Evolutionary conservation across 2,329 filamentous ascomycete genomes (phyloP).

Genomic region (Calonectria henricotiae): DNA sequence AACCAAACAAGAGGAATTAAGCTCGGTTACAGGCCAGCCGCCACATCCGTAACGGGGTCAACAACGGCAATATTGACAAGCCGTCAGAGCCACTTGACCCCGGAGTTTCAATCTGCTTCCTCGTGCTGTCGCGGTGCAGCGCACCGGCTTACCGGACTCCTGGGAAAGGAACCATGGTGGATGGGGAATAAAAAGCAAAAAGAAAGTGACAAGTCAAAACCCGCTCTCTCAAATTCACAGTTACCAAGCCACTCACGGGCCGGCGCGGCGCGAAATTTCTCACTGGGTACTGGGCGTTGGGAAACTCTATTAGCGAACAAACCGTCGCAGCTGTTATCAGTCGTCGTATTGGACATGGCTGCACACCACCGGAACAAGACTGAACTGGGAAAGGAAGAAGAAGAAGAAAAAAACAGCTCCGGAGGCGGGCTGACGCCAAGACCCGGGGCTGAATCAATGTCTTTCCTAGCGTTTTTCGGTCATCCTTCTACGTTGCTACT

Average conservation of each 20-base stretch:
- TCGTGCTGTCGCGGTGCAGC: conserved; percentile 23
- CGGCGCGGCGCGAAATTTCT: conserved; percentile 49
- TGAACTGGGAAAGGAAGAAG: neutral
- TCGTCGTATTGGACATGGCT: neutral
- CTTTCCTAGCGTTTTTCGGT: conserved; percentile 26
- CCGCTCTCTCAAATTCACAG: conserved; percentile 24
- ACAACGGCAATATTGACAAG: conserved; percentile 55
- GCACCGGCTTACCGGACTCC: conserved; percentile 28
- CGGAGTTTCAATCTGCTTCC: conserved; percentile 25
- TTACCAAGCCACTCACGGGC: conserved; percentile 42
- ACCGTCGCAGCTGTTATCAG: conserved; percentile 1
- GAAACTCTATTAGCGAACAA: conserved; percentile 19
- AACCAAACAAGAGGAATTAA: neutral
- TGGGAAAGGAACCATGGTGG: conserved; percentile 35
- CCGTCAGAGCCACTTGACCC: conserved; percentile 40
- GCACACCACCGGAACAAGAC: conserved; percentile 23
- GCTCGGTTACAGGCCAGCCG: conserved; percentile 38
- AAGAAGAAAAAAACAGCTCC: conserved; percentile 10
- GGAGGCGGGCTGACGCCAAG: conserved; percentile 20
- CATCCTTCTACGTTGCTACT: conserved; percentile 19
- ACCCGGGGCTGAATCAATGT: conserved; percentile 20
- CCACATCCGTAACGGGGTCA: conserved; percentile 38
- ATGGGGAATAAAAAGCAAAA: conserved; percentile 32
- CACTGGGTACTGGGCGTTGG: conserved; percentile 17
- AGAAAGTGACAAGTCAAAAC: conserved; percentile 45